Conservation (phyloP, 1,139 yeast species). For the Taphrina flavorubra region DNA sequence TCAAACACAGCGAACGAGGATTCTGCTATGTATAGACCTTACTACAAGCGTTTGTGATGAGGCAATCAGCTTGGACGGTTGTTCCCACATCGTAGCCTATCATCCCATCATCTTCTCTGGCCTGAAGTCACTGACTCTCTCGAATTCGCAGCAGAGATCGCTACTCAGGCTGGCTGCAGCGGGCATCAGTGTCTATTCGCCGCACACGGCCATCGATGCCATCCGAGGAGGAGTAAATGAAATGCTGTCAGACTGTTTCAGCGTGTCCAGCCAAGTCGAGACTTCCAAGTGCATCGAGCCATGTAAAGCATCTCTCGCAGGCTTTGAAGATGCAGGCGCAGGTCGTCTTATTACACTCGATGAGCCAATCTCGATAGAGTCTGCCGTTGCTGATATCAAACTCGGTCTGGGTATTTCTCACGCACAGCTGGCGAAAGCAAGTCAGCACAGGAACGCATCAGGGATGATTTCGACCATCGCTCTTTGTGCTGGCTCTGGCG, state of each 20-base stretch:
- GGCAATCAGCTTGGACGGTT: conserved; percentile 61
- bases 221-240: conserved; percentile 91
- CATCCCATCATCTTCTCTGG: conserved; percentile 93
- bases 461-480: conserved; percentile 65
- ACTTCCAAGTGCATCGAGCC: conserved; percentile 17
- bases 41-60: conserved; percentile 85
- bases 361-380: conserved; percentile 56
- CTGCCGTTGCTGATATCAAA: conserved; percentile 64
- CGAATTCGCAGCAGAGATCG: conserved; percentile 81
- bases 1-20: conserved; percentile 51
- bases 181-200: conserved; percentile 86
- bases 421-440: conserved; percentile 69
- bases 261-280: conserved; percentile 7
- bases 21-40: conserved; percentile 80
- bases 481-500: conserved; percentile 95
- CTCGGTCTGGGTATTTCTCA: conserved; percentile 58
- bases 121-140: conserved; percentile 70
- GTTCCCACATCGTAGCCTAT: conserved; percentile 70
- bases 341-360: conserved; percentile 71
- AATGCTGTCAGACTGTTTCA: conserved; percentile 62
- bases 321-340: conserved; percentile 71
- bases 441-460: conserved; percentile 49
- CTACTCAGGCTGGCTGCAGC: conserved; percentile 72
- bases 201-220: conserved; percentile 96
- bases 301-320: conserved; percentile 42